A percentile compares a stretch with the other conserved stretches of the same genome.
These are phyloP conservation scores for Meira miltonrushii DNA, from an alignment of 1,284 basidiomycete genomes.

Conservation along the genomic window DNA sequence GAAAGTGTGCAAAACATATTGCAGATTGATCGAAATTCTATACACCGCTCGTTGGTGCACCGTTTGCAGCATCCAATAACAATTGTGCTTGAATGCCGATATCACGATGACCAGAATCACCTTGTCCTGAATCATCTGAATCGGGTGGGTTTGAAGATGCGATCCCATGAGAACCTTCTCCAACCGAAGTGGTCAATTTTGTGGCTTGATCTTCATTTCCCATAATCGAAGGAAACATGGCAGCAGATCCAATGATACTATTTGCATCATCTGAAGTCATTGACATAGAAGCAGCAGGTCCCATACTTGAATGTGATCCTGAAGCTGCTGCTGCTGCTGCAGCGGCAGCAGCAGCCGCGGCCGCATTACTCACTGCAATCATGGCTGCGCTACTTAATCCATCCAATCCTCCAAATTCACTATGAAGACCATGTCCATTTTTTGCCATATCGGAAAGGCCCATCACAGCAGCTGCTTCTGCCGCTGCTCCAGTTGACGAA, in stretches of 20 bases:
- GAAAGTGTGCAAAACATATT: not conserved
- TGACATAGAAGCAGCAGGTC: too few species aligned
- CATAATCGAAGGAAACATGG: not conserved
- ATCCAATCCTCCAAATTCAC: slow-evolving; percentile 6
- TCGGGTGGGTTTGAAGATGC: not conserved
- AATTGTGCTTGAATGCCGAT: slow-evolving; percentile 8
- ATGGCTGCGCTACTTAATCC: slow-evolving; percentile 9
- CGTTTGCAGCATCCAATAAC: slow-evolving; percentile 5
- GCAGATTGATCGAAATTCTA: not conserved
- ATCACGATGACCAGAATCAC: not conserved
- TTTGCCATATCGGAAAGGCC: slow-evolving; percentile 8
- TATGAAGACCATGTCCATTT: not conserved
- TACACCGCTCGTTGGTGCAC: not conserved
- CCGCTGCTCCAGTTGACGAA: not conserved
- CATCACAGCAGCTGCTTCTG: slow-evolving; percentile 12
- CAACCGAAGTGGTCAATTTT: not conserved
- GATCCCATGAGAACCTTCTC: not conserved
- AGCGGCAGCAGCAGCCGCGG: not conserved
- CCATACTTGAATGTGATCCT: too few species aligned
- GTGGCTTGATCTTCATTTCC: not conserved
- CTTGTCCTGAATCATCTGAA: not conserved
- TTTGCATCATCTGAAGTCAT: too few species aligned
- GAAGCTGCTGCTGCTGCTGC: not conserved
- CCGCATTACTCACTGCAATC: slow-evolving; percentile 1
- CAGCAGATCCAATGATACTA: not conserved